Percentiles rank a stretch among this genome's conserved stretches.
phyloP scores from a whole-genome alignment of 208 protist genomes.

The Acanthamoeba royreba region DNA sequence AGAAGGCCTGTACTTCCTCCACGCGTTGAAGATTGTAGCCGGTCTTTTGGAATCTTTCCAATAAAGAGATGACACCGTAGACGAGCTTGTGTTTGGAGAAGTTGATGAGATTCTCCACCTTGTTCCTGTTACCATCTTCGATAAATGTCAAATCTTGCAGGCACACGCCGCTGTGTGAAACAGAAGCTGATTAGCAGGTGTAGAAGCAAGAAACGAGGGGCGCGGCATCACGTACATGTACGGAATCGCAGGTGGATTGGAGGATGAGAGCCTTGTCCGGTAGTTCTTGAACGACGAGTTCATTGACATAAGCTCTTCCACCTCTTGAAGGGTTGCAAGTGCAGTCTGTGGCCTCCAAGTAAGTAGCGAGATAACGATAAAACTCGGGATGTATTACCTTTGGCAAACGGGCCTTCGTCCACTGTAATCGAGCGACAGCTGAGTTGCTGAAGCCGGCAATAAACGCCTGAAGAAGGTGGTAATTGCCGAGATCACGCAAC shows the following conservation, averaged over 20 bases:
- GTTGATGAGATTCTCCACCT: conserved; percentile 51
- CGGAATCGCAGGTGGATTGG: conserved; percentile 34
- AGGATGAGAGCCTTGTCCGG: not conserved
- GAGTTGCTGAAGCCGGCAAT: conserved; percentile 48
- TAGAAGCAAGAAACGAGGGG: not conserved
- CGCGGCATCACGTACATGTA: not conserved
- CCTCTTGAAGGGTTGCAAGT: not conserved
- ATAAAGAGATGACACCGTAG: conserved; percentile 21
- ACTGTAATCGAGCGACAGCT: conserved; percentile 17
- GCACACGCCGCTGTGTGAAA: conserved; percentile 40
- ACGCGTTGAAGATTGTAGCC: conserved; percentile 19
- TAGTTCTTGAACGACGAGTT: conserved; percentile 42
- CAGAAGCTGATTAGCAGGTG: not conserved
- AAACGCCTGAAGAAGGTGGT: conserved; percentile 31
- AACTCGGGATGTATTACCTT: not conserved
- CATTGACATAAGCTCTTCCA: conserved; percentile 47
- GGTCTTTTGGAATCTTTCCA: conserved; percentile 44
- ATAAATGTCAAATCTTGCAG: conserved; percentile 53
- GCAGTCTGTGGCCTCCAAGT: not conserved
- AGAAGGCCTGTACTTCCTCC: not conserved
- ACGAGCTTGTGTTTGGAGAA: conserved; percentile 51
- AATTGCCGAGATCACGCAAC: conserved; percentile 36
- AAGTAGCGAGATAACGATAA: not conserved
- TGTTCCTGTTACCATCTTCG: conserved; percentile 51
- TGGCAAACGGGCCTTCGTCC: conserved; percentile 39